These are phyloP conservation scores for Scalesia atractyloides DNA, from an alignment of 129 eudicot species.

Conservation along the genomic window DNA sequence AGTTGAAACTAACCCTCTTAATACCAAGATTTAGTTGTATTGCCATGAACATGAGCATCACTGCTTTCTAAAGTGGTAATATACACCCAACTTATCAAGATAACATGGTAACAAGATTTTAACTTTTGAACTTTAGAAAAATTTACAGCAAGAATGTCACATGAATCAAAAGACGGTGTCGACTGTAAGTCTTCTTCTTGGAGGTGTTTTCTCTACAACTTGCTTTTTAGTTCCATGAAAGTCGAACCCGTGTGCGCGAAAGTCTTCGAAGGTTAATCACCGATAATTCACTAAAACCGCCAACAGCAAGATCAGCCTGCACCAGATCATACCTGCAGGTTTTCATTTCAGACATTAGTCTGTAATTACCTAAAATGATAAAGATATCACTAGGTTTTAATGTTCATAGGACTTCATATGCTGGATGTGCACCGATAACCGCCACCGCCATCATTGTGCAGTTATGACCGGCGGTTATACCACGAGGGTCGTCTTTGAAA, in stretches of 20 bases:
- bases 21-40: background rate
- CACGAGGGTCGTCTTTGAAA: constrained; percentile 94
- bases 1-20: too few relatives aligned
- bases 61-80: constrained; percentile 13
- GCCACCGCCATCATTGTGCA: constrained; percentile 97
- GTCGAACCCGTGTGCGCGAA: constrained; percentile 67
- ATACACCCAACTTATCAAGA: constrained; percentile 14
- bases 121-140: constrained; percentile 26
- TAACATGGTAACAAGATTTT: constrained; percentile 15
- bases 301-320: constrained; percentile 97
- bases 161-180: constrained; percentile 72
- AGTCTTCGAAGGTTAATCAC: constrained; percentile 86
- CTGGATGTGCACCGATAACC: constrained; percentile 91
- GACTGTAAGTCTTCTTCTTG: constrained; percentile 57
- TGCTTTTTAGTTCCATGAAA: constrained; percentile 90
- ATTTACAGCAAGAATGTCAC: constrained; percentile 30
- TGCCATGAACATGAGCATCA: background rate
- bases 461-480: constrained; percentile 90
- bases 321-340: constrained; percentile 78
- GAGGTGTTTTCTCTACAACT: constrained; percentile 69
- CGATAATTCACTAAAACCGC: constrained; percentile 75
- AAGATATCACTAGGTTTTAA: background rate
- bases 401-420: constrained; percentile 44
- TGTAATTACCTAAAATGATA: background rate
- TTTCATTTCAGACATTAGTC: constrained; percentile 6